These are phyloP conservation scores for Balakata baccata DNA, from an alignment of 345 rosid species.

Conservation along the genomic window DNA sequence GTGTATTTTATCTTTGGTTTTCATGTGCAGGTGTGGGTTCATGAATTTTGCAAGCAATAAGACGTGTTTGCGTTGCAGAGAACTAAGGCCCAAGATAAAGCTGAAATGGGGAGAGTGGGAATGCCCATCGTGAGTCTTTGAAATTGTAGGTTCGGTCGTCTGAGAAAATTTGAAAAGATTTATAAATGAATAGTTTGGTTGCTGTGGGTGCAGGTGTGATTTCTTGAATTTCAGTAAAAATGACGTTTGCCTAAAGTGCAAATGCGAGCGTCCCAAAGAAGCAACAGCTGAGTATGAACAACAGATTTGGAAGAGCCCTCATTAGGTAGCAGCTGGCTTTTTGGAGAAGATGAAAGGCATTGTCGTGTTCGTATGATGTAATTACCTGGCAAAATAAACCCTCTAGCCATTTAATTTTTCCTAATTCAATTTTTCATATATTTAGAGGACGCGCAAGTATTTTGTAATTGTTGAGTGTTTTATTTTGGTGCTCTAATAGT, in stretches of 20 bases:
- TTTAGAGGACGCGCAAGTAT: too few relatives aligned
- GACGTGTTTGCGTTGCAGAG: conserved; percentile 59
- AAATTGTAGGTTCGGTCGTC: not conserved
- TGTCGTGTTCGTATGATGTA: too few relatives aligned
- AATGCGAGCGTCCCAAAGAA: conserved; percentile 14
- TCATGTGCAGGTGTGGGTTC: conserved; percentile 65
- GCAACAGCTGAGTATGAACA: conserved; percentile 25
- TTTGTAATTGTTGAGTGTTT: too few relatives aligned
- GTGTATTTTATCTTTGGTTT: conserved; percentile 5
- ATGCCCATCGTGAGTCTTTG: conserved; percentile 71
- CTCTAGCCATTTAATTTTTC: too few relatives aligned
- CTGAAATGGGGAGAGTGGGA: conserved; percentile 88
- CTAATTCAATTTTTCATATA: too few relatives aligned
- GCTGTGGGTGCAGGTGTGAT: conserved; percentile 55
- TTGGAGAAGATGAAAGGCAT: not conserved
- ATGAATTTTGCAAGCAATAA: conserved; percentile 87
- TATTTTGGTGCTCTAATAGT: too few relatives aligned
- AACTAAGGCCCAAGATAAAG: conserved; percentile 53
- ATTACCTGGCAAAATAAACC: too few relatives aligned
- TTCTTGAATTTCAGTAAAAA: conserved; percentile 70
- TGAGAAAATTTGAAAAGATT: not conserved
- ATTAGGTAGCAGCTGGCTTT: not conserved
- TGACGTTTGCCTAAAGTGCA: conserved; percentile 46
- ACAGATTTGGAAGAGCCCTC: conserved; percentile 37
- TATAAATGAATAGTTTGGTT: conserved; percentile 3